A percentile compares a stretch with the other conserved stretches of the same genome.
phyloP scores from a whole-genome alignment of 495 filamentous ascomycete genomes.

The Stereocaulon alpinum region DNA sequence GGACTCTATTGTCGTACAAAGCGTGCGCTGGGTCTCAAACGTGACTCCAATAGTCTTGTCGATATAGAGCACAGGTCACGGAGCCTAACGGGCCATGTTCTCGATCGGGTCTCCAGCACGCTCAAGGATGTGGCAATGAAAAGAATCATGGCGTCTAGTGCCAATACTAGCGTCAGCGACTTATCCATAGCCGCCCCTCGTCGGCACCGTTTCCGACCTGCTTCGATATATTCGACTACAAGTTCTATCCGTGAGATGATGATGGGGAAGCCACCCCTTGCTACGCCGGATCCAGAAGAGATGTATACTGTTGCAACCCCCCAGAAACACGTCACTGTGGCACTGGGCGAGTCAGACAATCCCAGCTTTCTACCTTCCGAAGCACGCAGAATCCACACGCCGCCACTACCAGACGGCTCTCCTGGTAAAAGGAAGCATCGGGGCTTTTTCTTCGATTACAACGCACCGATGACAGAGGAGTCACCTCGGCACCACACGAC shows the following conservation, averaged over 20 bases:
- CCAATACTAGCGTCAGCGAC: constrained; percentile 9
- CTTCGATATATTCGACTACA: constrained; percentile 11
- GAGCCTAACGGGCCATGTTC: constrained; percentile 6
- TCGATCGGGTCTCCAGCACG: constrained; percentile 14
- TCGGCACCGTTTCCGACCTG: constrained; percentile 6
- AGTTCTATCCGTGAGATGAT: constrained; percentile 19
- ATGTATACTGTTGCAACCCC: constrained; percentile 18
- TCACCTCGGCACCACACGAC: not conserved
- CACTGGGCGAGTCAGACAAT: constrained; percentile 9
- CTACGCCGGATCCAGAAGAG: constrained; percentile 15
- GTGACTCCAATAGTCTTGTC: not conserved
- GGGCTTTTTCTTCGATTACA: constrained; percentile 42
- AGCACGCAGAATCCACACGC: constrained; percentile 21
- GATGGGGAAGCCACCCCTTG: constrained; percentile 15
- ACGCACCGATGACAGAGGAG: constrained; percentile 3
- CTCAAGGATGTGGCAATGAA: constrained; percentile 10
- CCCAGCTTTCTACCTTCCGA: constrained; percentile 24
- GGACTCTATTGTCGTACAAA: constrained; percentile 19
- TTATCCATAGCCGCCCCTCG: constrained; percentile 18
- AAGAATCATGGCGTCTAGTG: not conserved
- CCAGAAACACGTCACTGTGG: constrained; percentile 14
- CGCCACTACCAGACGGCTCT: constrained; percentile 34
- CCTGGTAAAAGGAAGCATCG: constrained; percentile 26
- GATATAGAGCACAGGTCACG: not conserved
- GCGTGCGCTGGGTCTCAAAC: constrained; percentile 18